A percentile compares a stretch with the other conserved stretches of the same genome.
phyloP scores from a whole-genome alignment of 805 yeast species.

The Sugiyamaella boreocaroliniensis region DNA sequence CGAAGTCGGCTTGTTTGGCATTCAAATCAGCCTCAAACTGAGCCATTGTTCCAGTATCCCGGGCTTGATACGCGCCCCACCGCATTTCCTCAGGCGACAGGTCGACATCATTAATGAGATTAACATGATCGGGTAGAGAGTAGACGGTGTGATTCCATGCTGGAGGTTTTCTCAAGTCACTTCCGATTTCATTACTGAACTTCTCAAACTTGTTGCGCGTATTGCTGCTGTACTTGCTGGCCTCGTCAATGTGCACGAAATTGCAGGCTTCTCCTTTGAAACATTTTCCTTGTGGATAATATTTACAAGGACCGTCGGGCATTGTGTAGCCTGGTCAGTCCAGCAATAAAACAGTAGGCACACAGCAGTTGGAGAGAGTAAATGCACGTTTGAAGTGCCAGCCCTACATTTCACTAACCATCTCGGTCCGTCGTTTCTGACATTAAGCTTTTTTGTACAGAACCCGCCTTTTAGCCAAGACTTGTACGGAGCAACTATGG shows the following conservation, averaged over 20 bases:
- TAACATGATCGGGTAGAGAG: slow-evolving; percentile 7
- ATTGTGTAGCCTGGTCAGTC: neutral
- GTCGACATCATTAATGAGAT: slow-evolving; percentile 16
- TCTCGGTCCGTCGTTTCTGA: no score
- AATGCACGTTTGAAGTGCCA: no score
- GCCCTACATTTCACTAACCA: no score
- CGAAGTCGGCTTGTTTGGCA: slow-evolving; percentile 42
- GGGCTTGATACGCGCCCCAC: slow-evolving; percentile 14
- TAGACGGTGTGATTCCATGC: slow-evolving; percentile 12
- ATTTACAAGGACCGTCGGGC: slow-evolving; percentile 9
- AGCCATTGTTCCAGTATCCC: slow-evolving; percentile 2
- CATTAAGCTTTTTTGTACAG: no score
- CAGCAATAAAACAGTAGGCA: no score
- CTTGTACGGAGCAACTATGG: no score
- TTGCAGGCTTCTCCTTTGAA: slow-evolving; percentile 13
- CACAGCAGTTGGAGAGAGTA: neutral
- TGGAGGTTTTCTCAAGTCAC: slow-evolving; percentile 8
- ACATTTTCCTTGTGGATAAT: slow-evolving; percentile 12
- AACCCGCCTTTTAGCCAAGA: no score
- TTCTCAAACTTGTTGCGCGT: slow-evolving; percentile 3
- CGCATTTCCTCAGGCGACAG: slow-evolving; percentile 18
- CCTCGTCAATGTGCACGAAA: slow-evolving; percentile 8
- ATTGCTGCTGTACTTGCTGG: slow-evolving; percentile 2
- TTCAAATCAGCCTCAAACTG: slow-evolving; percentile 4
- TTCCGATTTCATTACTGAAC: slow-evolving; percentile 2